These are phyloP conservation scores for Coprinellus micaceus DNA, from an alignment of 768 basidiomycete species.

Conservation along the genomic window DNA sequence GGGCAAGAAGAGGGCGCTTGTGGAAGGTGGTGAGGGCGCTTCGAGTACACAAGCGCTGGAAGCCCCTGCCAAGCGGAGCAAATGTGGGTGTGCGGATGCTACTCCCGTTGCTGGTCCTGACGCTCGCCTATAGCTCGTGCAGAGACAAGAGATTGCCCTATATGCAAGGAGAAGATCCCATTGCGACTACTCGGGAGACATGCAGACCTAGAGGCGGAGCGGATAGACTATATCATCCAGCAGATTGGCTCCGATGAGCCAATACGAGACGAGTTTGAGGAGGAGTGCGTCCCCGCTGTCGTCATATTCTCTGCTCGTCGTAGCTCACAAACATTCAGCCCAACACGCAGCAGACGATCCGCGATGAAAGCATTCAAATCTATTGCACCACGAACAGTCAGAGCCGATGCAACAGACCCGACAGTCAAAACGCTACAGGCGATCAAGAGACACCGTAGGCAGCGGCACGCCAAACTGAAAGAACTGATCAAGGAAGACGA, in stretches of 20 bases:
- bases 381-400: slow-evolving; percentile 22
- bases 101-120: not conserved
- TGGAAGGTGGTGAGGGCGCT: not conserved
- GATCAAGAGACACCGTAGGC: slow-evolving; percentile 69
- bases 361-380: slow-evolving; percentile 40
- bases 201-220: slow-evolving; percentile 59
- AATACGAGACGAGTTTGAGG: slow-evolving; percentile 49
- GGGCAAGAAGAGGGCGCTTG: slow-evolving; percentile 9
- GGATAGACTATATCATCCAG: slow-evolving; percentile 64
- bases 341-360: slow-evolving; percentile 36
- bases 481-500: slow-evolving; percentile 66
- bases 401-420: slow-evolving; percentile 30
- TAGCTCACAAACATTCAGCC: no score
- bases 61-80: slow-evolving; percentile 4
- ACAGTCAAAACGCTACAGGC: slow-evolving; percentile 53
- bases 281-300: slow-evolving; percentile 41
- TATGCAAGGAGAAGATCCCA: slow-evolving; percentile 70
- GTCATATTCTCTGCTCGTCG: no score
- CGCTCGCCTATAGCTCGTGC: slow-evolving; percentile 47
- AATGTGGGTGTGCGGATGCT: not conserved
- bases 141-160: slow-evolving; percentile 72
- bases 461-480: slow-evolving; percentile 61
- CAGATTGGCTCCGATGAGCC: slow-evolving; percentile 60
- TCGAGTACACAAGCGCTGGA: not conserved
- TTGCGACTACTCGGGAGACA: slow-evolving; percentile 67